These are phyloP conservation scores for Sugiyamaella americana DNA, from an alignment of 805 yeast species.

Conservation along the genomic window DNA sequence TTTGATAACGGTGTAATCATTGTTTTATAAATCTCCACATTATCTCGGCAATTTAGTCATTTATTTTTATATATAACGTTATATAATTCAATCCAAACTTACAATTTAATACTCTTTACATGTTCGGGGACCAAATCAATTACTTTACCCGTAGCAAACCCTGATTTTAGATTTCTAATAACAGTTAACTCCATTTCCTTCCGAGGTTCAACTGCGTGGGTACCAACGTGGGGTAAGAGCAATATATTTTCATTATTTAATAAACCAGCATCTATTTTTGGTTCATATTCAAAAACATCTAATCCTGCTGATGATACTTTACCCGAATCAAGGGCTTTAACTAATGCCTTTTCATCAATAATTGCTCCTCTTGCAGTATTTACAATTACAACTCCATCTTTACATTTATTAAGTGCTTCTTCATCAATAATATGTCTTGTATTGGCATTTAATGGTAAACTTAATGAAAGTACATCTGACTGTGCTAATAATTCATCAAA, in stretches of 20 bases:
- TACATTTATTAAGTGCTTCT: constrained; percentile 42
- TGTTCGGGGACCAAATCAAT: constrained; percentile 19
- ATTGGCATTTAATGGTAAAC: constrained; percentile 46
- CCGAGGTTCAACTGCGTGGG: constrained; percentile 39
- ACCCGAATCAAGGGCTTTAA: constrained; percentile 42
- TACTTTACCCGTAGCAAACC: constrained; percentile 60
- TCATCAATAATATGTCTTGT: constrained; percentile 46
- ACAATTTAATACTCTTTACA: neutral
- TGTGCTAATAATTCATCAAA: constrained; percentile 44
- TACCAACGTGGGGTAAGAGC: constrained; percentile 53
- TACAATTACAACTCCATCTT: constrained; percentile 47
- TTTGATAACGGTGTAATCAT: too few species aligned
- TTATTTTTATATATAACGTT: too few species aligned
- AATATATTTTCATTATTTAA: constrained; percentile 41
- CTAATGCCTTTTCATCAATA: constrained; percentile 48
- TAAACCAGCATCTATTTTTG: constrained; percentile 45
- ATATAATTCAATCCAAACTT: too few species aligned
- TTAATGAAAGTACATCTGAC: constrained; percentile 45
- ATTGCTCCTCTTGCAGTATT: constrained; percentile 61
- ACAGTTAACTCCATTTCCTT: constrained; percentile 75
- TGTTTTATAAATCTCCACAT: too few species aligned
- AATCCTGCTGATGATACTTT: constrained; percentile 50
- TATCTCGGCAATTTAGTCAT: too few species aligned
- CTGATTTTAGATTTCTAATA: constrained; percentile 58
- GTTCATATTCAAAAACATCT: constrained; percentile 59